These are phyloP conservation scores for Botrytis pseudocinerea DNA, from an alignment of 2,329 filamentous ascomycete species.

Conservation along the genomic window DNA sequence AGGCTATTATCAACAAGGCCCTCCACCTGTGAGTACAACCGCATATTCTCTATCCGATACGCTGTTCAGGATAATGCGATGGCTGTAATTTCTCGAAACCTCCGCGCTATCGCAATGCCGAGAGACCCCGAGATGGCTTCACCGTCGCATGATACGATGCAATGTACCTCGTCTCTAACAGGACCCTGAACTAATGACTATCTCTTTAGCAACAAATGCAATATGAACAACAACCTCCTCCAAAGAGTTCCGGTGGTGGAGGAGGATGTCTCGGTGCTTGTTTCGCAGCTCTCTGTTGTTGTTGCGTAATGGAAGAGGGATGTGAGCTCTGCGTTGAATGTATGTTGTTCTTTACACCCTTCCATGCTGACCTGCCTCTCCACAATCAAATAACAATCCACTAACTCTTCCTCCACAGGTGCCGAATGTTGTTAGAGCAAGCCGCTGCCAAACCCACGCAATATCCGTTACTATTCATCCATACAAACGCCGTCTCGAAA, in stretches of 20 bases:
- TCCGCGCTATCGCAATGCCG: not conserved
- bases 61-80: not conserved
- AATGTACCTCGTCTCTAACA: not conserved
- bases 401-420: conserved; percentile 6
- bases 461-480: not conserved
- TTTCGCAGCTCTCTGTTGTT: conserved; percentile 52
- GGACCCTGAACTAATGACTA: conserved; percentile 29
- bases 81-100: not conserved
- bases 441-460: not conserved
- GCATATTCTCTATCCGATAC: not conserved
- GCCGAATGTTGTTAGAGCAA: conserved; percentile 21
- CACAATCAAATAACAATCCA: not conserved
- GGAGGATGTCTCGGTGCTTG: conserved; percentile 49
- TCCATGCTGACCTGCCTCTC: not conserved
- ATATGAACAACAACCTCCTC: conserved; percentile 47
- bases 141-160: not conserved
- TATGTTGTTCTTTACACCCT: conserved; percentile 30
- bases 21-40: conserved; percentile 16
- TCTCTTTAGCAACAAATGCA: conserved; percentile 45
- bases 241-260: conserved; percentile 43
- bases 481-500: not conserved
- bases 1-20: conserved; percentile 29
- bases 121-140: not conserved
- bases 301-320: conserved; percentile 52
- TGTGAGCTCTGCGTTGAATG: conserved; percentile 53